Conservation (phyloP, 1,284 basidiomycete genomes). For the Meira miltonrushii region DNA sequence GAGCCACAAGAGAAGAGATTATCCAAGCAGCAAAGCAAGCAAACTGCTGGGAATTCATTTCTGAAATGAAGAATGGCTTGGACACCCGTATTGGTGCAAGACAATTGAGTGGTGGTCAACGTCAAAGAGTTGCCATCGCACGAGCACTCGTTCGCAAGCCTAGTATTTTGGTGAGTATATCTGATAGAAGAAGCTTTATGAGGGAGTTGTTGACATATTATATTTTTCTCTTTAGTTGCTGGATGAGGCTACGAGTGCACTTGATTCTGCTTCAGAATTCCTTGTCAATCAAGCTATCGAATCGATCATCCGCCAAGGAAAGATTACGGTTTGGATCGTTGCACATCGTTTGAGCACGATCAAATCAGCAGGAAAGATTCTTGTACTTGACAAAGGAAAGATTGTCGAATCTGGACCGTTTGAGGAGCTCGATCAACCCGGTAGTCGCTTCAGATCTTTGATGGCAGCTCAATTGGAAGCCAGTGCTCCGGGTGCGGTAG, state of each 20-base stretch:
- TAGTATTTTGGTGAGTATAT: conserved; percentile 51
- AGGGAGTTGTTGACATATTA: background rate
- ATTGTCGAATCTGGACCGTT: conserved; percentile 56
- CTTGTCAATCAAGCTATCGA: conserved; percentile 56
- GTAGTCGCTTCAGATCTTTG: conserved; percentile 36
- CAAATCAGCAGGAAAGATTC: conserved; percentile 55
- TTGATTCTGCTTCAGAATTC: conserved; percentile 55
- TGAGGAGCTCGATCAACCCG: conserved; percentile 53
- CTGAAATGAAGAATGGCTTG: conserved; percentile 79
- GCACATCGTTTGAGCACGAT: conserved; percentile 57
- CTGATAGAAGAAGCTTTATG: conserved; percentile 10
- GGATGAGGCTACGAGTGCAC: conserved; percentile 52
- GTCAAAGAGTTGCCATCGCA: conserved; percentile 58
- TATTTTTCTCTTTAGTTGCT: conserved; percentile 18
- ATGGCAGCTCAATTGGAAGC: conserved; percentile 47
- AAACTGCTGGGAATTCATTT: conserved; percentile 86
- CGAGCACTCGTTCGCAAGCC: conserved; percentile 56
- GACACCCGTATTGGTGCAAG: conserved; percentile 61
- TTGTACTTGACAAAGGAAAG: conserved; percentile 55
- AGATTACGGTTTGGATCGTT: conserved; percentile 58
- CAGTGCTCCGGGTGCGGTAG: conserved; percentile 9
- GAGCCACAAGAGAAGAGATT: conserved; percentile 73
- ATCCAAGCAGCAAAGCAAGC: conserved; percentile 81
- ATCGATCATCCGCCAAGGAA: conserved; percentile 54
- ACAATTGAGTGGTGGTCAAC: conserved; percentile 54